Base-by-base conservation (phyloP, 306 rosid genomes). In the Rubus idaeus region DNA sequence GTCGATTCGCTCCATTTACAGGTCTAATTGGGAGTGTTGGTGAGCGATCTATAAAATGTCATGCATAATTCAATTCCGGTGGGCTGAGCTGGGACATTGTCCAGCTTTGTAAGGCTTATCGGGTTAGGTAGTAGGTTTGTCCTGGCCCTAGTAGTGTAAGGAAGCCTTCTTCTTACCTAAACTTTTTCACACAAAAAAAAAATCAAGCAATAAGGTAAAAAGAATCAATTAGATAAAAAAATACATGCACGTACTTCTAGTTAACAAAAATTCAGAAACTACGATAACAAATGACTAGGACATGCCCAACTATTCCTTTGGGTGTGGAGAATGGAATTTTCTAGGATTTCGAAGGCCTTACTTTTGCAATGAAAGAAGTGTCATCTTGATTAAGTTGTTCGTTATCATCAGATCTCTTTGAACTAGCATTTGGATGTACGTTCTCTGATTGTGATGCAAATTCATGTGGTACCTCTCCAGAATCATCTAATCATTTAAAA, bases 351-450 rank as follows among this genome's bases (percentile, higher is more conserved):
- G 64, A 14, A 44, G 30, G 80, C 71, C 83, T 84, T 85, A 89
- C 98, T 86, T 91, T 94, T 10, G 94, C 97, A 82, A 91, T 83
- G 62, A 85, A 85, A 85, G 50, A 81, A 39, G 74, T 70, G 65
- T 75, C 90, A n/a, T 71, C 84, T 74, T 81, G 79, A 86, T 66
- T 71, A 66, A 77, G 68, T 17, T 73, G 86, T 64, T 70, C 85
- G 76, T 73, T 70, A 52, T 68, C 70, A 77, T 78, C 81, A 60
- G 82, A 62, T 71, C 83, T 84, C 67, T 88, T 83, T 75, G 83
- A 74, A 68, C 70, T 85, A 70, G 73, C 75, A 63, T 90, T 82
- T 81, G 80, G 87, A 55, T 20, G 78, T 41, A 35, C 47, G 37
- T 53, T 71, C 56, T 8, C 74, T 10, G 90, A 81, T 70, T 21